phyloP scores from a whole-genome alignment of 139 green algal genomes.

The Chlorella vulgaris region DNA sequence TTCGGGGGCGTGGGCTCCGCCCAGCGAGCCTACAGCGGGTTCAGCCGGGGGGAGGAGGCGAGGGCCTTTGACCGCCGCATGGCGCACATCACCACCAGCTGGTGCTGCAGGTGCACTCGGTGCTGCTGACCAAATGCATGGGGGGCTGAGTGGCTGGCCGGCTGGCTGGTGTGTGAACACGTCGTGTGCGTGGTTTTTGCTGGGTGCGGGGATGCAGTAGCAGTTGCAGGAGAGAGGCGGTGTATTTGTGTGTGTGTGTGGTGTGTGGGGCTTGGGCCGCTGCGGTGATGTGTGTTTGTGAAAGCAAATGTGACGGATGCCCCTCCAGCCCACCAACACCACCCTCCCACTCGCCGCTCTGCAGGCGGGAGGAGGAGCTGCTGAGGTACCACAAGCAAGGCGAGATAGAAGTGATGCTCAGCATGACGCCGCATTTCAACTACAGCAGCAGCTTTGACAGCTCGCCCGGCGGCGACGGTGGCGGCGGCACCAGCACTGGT shows the following conservation, averaged over 20 bases:
- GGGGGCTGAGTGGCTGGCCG: background rate
- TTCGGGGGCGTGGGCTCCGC: background rate
- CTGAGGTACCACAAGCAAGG: background rate
- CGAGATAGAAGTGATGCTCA: background rate
- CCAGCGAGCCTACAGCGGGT: background rate
- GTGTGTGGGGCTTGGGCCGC: no score
- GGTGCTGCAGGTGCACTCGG: background rate
- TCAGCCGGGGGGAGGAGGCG: background rate
- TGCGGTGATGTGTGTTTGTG: no score
- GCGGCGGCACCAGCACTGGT: no score
- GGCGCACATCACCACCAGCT: background rate
- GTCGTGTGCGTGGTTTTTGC: no score
- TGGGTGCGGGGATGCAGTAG: no score
- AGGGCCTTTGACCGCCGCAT: background rate
- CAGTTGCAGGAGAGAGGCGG: no score
- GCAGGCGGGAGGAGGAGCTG: background rate
- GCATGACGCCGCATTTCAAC: background rate
- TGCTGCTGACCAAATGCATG: background rate
- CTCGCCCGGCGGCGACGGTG: background rate
- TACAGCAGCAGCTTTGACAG: background rate
- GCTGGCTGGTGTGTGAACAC: background rate
- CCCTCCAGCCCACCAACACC: background rate
- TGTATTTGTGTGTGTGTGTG: no score
- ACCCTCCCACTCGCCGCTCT: background rate
- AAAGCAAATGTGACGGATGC: no score